Evolutionary conservation across 2,329 filamentous ascomycete genomes (phyloP), one percentile per base, ranked within the genome.

Genomic region (Fusarium sublunatum): DNA sequence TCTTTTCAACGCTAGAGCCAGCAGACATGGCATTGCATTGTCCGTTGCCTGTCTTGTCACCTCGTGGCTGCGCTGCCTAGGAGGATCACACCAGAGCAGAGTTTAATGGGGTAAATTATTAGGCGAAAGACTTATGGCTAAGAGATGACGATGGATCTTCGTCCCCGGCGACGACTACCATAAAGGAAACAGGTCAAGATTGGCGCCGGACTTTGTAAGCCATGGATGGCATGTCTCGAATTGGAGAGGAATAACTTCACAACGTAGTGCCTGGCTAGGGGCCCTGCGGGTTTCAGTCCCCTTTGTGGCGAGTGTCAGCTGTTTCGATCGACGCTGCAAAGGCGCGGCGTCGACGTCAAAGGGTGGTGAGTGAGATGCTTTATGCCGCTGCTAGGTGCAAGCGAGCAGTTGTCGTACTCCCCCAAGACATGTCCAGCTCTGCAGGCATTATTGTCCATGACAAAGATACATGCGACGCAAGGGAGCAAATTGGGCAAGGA

Each of bases 401-500:
- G 39, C 50, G 40, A 49, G 36, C 28, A 32, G 35, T 41, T 55
- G 13, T 24, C 19, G 19, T 38, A 19, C 6, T 12, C 19, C 8
- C 36, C 36, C 19, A 36, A 15, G 26, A 8, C 29, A 25, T 34
- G 24, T 29, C 22, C 43, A 36, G 48, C 29, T 48, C 29, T 26
- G 22, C 22, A 19, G 47, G 35, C 31, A 45, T 52, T 61, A 49
- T 55, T 45, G 28, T 22, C 42, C 29, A 59, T 64, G 49, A 29
- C 53, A 48, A 47, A 47, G 19, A 50, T 45, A 31, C 34, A 58
- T 46, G 49, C 43, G 43, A 53, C 46, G 65, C 63, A 61, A 69
- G 65, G 65, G 65, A 66, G 61, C 36, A 44, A 38, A 22, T 38
- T 39, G 45, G 25, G 46, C 65, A 70, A 61, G 69, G 69, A 59